Evolutionary conservation across 306 rosid genomes (phyloP), one percentile per base, ranked within the genome.

Genomic region (Lotus japonicus): DNA sequence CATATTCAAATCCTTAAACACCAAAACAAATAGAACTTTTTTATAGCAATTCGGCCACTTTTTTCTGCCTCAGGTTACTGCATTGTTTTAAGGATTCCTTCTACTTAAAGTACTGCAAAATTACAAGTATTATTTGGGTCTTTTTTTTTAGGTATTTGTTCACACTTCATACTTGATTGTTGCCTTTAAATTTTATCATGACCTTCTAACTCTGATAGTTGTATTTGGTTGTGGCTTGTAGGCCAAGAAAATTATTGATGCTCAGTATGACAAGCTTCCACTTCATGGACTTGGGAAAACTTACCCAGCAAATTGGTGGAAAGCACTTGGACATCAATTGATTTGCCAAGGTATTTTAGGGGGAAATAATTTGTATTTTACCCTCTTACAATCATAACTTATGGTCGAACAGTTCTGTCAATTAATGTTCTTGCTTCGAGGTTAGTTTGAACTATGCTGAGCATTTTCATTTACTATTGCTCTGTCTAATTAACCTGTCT

Each of bases 271-370:
- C 79, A 84, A 75, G 78, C 97, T 92, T 82, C 96, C 97, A 33
- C 88, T 92, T 73, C 96, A 92, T 81, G 97, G 97, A 43, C 86
- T 89, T 61, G 97, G 97, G 69, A 92, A 84, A 74, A 74, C 78
- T 43, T 80, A 85, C 80, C 81, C 88, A 26, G 77, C 95, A 56
- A 89, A 84, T 79, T 92, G 97, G 96, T 92, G 97, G 97, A 92
- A 87, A 82, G 95, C 90, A 58, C 95, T 92, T 5, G 96, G 86
- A 56, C 77, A 72, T 70, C 92, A 85, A 68, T 75, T 89, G 74
- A 73, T 89, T 68, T 81, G 82, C 59, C 76, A 80, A 57, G 97
- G 97, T 92, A 87, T 62, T 39, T 54, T 28, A 23, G 66, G 57
- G 16, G 75, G 68, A 70, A 59, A 70, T 54, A 50, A 62, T 67